Conservation (phyloP, 371 early-diverging fungal genomes). For the Choanephora cucurbitarum region DNA sequence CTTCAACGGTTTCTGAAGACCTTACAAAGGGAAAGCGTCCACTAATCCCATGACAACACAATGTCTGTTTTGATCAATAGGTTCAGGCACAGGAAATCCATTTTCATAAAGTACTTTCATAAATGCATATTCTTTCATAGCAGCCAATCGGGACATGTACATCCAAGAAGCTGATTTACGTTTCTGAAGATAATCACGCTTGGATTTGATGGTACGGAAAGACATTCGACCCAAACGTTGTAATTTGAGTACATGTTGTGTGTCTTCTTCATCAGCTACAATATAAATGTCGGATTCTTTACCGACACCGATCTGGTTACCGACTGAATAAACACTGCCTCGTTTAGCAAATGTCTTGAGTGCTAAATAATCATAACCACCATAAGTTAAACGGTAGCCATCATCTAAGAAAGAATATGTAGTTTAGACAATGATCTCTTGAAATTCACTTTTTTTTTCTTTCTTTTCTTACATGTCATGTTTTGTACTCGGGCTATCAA, state of each 20-base stretch:
- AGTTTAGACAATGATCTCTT: too few relatives aligned
- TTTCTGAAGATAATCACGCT: constrained; percentile 94
- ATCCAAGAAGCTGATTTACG: constrained; percentile 96
- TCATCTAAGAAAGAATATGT: constrained; percentile 62
- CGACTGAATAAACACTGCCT: constrained; percentile 91
- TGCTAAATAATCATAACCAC: constrained; percentile 99
- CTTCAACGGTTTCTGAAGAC: too few relatives aligned
- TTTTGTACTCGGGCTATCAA: constrained; percentile 88
- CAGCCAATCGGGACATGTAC: constrained; percentile 96
- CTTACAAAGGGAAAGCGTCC: constrained; percentile 90
- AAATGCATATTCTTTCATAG: constrained; percentile 96
- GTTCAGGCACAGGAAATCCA: constrained; percentile 96
- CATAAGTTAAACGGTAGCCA: constrained; percentile 97
- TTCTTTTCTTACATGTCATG: constrained; percentile 75
- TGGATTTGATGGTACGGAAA: constrained; percentile 97
- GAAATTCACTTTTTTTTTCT: too few relatives aligned
- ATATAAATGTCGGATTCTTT: constrained; percentile 99
- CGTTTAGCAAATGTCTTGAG: constrained; percentile 91
- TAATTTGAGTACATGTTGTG: constrained; percentile 88
- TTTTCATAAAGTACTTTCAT: constrained; percentile 92
- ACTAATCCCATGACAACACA: constrained; percentile 97
- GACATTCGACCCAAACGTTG: constrained; percentile 97
- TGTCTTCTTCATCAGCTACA: constrained; percentile 90
- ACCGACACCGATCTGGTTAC: constrained; percentile 99
- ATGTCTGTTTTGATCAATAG: constrained; percentile 95